Evolutionary conservation across 2,329 filamentous ascomycete species (phyloP).

Genomic region (Phaeosphaeria sp.): DNA sequence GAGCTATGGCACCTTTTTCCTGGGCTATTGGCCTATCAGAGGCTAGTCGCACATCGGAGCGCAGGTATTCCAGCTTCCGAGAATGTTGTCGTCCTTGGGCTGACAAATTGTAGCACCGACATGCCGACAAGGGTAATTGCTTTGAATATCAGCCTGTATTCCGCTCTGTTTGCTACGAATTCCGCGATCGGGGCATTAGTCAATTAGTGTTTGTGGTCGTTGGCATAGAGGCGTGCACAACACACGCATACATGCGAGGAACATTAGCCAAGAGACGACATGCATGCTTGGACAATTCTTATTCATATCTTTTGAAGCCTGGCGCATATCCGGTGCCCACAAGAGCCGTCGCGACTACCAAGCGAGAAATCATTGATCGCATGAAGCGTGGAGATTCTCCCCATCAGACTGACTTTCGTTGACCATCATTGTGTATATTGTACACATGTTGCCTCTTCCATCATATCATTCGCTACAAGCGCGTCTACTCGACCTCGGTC

Average conservation of each 20-base stretch:
- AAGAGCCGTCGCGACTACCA: slow-evolving; percentile 39
- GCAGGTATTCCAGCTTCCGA: background rate
- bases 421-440: slow-evolving; percentile 25
- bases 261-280: background rate
- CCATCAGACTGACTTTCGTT: slow-evolving; percentile 32
- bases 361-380: slow-evolving; percentile 20
- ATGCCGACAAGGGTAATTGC: no score
- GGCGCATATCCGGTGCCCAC: slow-evolving; percentile 43
- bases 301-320: slow-evolving; percentile 43
- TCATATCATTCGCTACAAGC: slow-evolving; percentile 12
- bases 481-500: slow-evolving; percentile 77
- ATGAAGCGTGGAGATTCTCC: slow-evolving; percentile 23
- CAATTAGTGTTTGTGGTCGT: no score
- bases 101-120: background rate
- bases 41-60: background rate
- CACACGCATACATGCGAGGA: background rate
- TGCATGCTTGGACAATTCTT: slow-evolving; percentile 42
- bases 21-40: background rate
- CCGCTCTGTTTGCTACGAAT: background rate
- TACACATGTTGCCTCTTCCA: slow-evolving; percentile 19
- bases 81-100: background rate
- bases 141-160: background rate
- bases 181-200: background rate
- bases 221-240: background rate
- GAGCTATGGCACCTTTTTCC: background rate